Evolutionary conservation across 2,329 filamentous ascomycete genomes (phyloP).

Genomic region (Xylariaceae sp.): DNA sequence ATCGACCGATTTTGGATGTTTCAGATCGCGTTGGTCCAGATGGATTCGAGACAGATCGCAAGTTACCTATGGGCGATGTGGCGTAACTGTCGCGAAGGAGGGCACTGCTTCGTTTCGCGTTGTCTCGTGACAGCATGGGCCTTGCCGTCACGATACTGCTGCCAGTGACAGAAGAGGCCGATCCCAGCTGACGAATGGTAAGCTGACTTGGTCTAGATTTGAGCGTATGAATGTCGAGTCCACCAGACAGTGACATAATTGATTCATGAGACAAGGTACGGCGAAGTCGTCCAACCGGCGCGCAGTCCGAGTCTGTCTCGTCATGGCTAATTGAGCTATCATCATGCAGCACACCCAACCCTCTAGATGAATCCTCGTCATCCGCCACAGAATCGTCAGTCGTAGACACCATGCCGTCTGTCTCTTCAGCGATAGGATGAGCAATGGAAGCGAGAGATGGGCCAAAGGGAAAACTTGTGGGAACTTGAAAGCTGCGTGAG

Average conservation of each 20-base stretch:
- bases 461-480: conserved; percentile 26
- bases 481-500: conserved; percentile 44
- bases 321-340: conserved; percentile 25
- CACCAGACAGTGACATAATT: conserved; percentile 80
- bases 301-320: conserved; percentile 34
- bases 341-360: conserved; percentile 24
- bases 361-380: conserved; percentile 24
- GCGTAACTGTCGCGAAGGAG: conserved; percentile 54
- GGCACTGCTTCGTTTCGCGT: conserved; percentile 49
- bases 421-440: conserved; percentile 28
- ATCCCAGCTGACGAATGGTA: conserved; percentile 53
- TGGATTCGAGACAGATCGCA: conserved; percentile 27
- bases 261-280: conserved; percentile 80
- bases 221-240: conserved; percentile 86
- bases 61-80: conserved; percentile 33
- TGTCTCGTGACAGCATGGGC: conserved; percentile 52
- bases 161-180: conserved; percentile 53
- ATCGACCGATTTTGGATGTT: conserved; percentile 38
- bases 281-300: conserved; percentile 50
- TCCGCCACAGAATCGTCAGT: conserved; percentile 37
- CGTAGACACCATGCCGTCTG: conserved; percentile 31
- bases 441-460: conserved; percentile 20
- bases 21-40: conserved; percentile 23
- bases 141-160: conserved; percentile 59
- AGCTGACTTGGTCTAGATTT: conserved; percentile 74